Evolutionary conservation across 1,139 yeast species (phyloP).

Genomic region (Debaryomycetaceae sp.): DNA sequence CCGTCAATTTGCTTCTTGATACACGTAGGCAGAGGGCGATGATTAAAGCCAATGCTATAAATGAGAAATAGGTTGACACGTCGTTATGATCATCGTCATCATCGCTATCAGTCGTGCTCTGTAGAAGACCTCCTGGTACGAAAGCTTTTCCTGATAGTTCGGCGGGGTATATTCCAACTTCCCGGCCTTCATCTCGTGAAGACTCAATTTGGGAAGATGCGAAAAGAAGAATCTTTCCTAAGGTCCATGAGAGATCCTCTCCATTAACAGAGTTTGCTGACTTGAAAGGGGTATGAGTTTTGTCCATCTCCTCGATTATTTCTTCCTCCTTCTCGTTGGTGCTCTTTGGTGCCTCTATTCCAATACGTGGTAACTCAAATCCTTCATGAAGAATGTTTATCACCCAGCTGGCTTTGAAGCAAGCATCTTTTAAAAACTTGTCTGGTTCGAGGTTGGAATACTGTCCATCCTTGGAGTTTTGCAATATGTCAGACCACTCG

Average conservation of each 20-base stretch:
- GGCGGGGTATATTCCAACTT: constrained; percentile 56
- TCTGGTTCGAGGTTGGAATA: constrained; percentile 48
- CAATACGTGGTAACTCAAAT: constrained; percentile 65
- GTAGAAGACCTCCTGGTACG: constrained; percentile 27
- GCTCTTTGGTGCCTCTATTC: constrained; percentile 37
- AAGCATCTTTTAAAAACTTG: constrained; percentile 55
- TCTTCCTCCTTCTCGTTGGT: constrained; percentile 14
- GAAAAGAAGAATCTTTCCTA: constrained; percentile 57
- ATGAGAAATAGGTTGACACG: background rate
- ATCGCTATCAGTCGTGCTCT: constrained; percentile 14
- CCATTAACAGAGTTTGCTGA: constrained; percentile 59
- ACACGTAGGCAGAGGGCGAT: constrained; percentile 16
- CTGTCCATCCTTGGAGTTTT: constrained; percentile 48
- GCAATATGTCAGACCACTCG: constrained; percentile 53
- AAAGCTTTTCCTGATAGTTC: constrained; percentile 39
- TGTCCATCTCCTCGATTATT: constrained; percentile 22
- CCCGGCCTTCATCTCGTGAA: constrained; percentile 15
- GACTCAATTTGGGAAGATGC: constrained; percentile 52
- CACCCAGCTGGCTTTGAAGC: constrained; percentile 84
- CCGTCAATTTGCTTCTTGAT: constrained; percentile 14
- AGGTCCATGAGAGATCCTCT: constrained; percentile 63
- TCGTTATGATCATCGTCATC: constrained; percentile 19
- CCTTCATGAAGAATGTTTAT: constrained; percentile 76
- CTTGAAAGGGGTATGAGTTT: constrained; percentile 53
- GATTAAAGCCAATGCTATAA: constrained; percentile 11